These are phyloP conservation scores for Taiwanofungus camphoratus DNA, from an alignment of 1,284 basidiomycete genomes.

Conservation along the genomic window DNA sequence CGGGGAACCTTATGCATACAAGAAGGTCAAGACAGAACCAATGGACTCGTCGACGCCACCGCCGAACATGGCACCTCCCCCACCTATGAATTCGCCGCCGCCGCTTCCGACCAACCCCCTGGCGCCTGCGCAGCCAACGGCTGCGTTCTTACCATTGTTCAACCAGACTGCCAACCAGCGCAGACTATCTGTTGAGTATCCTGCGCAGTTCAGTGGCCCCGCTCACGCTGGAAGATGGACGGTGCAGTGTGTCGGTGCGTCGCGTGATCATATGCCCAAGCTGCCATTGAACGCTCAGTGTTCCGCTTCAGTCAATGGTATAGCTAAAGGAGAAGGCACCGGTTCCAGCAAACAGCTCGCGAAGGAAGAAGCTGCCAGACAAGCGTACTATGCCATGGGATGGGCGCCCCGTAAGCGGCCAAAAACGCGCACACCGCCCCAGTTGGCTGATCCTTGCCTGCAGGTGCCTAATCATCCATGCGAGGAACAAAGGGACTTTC, in stretches of 20 bases:
- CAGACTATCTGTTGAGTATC: slow-evolving; percentile 54
- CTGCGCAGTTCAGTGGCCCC: slow-evolving; percentile 52
- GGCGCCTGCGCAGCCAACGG: slow-evolving; percentile 49
- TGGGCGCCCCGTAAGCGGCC: slow-evolving; percentile 42
- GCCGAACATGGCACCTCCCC: slow-evolving; percentile 19
- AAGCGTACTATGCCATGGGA: slow-evolving; percentile 66
- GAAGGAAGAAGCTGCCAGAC: slow-evolving; percentile 66
- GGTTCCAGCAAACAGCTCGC: slow-evolving; percentile 65
- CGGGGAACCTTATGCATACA: slow-evolving; percentile 19
- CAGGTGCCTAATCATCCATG: slow-evolving; percentile 1
- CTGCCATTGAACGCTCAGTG: not conserved
- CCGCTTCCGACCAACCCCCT: slow-evolving; percentile 42
- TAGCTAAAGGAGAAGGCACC: slow-evolving; percentile 54
- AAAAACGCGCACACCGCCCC: too few species aligned
- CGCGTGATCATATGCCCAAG: not conserved
- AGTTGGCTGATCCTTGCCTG: not conserved
- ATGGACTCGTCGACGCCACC: slow-evolving; percentile 9
- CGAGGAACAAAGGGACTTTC: not conserved
- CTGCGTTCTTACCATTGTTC: slow-evolving; percentile 63
- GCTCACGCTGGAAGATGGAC: slow-evolving; percentile 62
- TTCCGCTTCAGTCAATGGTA: slow-evolving; percentile 54
- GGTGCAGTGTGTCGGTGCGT: slow-evolving; percentile 45
- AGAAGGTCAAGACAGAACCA: slow-evolving; percentile 24
- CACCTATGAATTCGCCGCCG: slow-evolving; percentile 28
- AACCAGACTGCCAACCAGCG: slow-evolving; percentile 67